These are phyloP conservation scores for Erigeron canadensis DNA, from an alignment of 129 eudicot species.

Conservation along the genomic window DNA sequence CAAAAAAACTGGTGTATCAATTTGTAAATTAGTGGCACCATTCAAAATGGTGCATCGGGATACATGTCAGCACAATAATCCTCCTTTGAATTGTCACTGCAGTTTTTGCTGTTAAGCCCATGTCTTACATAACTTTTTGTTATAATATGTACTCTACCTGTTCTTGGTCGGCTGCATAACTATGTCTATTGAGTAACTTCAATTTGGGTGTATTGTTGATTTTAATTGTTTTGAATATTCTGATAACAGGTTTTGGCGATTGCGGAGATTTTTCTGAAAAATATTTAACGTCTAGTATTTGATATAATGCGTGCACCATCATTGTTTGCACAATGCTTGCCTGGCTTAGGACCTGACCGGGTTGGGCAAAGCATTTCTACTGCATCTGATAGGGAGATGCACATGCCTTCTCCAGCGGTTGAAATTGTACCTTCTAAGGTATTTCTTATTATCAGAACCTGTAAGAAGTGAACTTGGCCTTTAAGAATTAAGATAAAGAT, in stretches of 20 bases:
- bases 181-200: not conserved
- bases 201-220: slow-evolving; percentile 7
- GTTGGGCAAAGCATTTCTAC: slow-evolving; percentile 46
- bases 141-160: not conserved
- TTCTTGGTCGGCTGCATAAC: not conserved
- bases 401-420: slow-evolving; percentile 72
- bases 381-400: slow-evolving; percentile 60
- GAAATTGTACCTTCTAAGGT: slow-evolving; percentile 82
- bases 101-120: no score
- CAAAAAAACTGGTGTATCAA: no score
- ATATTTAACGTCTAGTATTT: slow-evolving; percentile 2
- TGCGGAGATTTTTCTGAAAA: slow-evolving; percentile 11
- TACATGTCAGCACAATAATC: no score
- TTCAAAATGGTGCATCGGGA: no score
- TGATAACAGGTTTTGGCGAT: slow-evolving; percentile 11
- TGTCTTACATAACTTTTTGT: not conserved
- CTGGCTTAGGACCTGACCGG: slow-evolving; percentile 67
- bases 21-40: no score
- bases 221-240: not conserved
- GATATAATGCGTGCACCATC: slow-evolving; percentile 72
- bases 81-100: no score
- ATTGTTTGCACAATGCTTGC: slow-evolving; percentile 68
- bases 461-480: slow-evolving; percentile 3
- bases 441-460: not conserved
- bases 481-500: slow-evolving; percentile 5